phyloP scores from a whole-genome alignment of 768 basidiomycete species.

The Rhodocollybia butyracea region DNA sequence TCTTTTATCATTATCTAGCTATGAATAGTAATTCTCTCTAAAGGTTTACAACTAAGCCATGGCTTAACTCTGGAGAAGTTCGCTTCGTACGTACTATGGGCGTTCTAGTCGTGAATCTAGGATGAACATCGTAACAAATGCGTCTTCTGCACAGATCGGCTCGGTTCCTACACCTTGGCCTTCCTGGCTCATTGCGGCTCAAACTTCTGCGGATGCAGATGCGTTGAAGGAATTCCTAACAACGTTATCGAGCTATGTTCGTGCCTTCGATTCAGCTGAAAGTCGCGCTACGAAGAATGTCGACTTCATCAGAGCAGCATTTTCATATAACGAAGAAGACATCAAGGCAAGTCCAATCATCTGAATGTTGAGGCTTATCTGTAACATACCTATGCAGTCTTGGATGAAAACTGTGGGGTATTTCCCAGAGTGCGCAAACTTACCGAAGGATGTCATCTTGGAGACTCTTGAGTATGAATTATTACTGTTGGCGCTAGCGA shows the following conservation, averaged over 20 bases:
- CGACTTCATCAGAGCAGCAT: constrained; percentile 72
- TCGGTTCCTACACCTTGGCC: constrained; percentile 94
- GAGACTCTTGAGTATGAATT: constrained; percentile 67
- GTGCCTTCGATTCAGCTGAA: constrained; percentile 58
- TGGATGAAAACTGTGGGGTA: constrained; percentile 84
- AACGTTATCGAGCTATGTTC: constrained; percentile 61
- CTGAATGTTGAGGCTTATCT: background rate
- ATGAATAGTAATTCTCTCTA: no score
- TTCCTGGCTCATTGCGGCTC: constrained; percentile 92
- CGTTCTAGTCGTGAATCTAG: background rate
- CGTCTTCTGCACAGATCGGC: constrained; percentile 54
- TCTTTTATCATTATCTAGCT: no score
- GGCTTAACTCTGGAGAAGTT: constrained; percentile 71
- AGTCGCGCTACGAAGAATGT: constrained; percentile 57
- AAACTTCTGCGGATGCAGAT: constrained; percentile 53
- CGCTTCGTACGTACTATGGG: constrained; percentile 63
- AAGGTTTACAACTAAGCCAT: constrained; percentile 76
- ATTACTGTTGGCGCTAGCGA: background rate
- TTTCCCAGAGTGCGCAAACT: constrained; percentile 58
- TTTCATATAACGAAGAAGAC: constrained; percentile 81
- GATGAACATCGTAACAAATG: no score
- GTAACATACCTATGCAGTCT: constrained; percentile 40
- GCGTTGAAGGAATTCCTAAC: constrained; percentile 59
- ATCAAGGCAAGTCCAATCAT: constrained; percentile 49
- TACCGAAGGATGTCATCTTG: constrained; percentile 61